A percentile compares a stretch with the other conserved stretches of the same genome.
Evolutionary conservation across 2,329 filamentous ascomycete genomes (phyloP).

Genomic region (Beauveria scarabaeidicola): DNA sequence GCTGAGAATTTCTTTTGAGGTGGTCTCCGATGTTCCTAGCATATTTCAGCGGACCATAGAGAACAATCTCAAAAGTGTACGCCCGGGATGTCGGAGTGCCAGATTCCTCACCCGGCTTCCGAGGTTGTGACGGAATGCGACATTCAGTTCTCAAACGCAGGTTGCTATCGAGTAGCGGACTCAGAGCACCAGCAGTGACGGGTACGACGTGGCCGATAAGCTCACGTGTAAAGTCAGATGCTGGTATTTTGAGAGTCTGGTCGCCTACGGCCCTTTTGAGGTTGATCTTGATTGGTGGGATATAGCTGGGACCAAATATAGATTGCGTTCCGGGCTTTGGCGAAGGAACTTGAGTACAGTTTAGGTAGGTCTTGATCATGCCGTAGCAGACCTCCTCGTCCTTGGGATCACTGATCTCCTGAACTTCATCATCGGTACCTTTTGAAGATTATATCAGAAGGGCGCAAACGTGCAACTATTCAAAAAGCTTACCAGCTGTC

Average conservation of each 20-base stretch:
- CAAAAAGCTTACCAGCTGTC: slow-evolving; percentile 37
- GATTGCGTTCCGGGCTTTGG: slow-evolving; percentile 55
- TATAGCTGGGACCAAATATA: slow-evolving; percentile 50
- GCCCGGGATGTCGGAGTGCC: slow-evolving; percentile 53
- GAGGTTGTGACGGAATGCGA: slow-evolving; percentile 59
- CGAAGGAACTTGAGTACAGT: slow-evolving; percentile 59
- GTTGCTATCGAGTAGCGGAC: slow-evolving; percentile 62
- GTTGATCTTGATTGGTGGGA: slow-evolving; percentile 67
- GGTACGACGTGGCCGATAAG: slow-evolving; percentile 71
- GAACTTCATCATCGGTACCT: slow-evolving; percentile 47
- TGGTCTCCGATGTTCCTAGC: slow-evolving; percentile 58
- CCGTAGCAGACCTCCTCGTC: slow-evolving; percentile 75
- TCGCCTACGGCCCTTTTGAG: slow-evolving; percentile 53
- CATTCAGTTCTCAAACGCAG: slow-evolving; percentile 61
- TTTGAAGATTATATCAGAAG: slow-evolving; percentile 14
- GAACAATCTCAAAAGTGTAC: slow-evolving; percentile 60
- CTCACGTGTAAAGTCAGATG: slow-evolving; percentile 61
- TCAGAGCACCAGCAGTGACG: slow-evolving; percentile 57
- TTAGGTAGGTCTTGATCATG: slow-evolving; percentile 60
- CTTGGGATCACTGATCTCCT: slow-evolving; percentile 49
- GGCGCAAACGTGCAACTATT: slow-evolving; percentile 16
- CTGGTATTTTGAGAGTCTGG: slow-evolving; percentile 53
- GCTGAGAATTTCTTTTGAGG: slow-evolving; percentile 55
- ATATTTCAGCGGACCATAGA: slow-evolving; percentile 68
- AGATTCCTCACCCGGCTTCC: slow-evolving; percentile 52